Conservation (phyloP, 176 grass and related monocot species). For the Triticum aestivum region DNA sequence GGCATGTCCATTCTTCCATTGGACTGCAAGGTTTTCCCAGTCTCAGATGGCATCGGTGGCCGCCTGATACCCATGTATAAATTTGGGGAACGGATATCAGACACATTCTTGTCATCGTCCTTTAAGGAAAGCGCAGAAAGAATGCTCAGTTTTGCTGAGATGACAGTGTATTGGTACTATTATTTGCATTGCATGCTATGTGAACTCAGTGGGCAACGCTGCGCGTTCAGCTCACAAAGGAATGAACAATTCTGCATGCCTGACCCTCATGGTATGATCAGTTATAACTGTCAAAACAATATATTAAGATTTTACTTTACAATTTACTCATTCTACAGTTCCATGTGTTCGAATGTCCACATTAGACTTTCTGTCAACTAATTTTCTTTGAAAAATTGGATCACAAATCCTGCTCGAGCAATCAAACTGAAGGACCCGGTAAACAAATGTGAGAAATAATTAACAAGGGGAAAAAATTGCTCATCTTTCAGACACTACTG, state of each 20-base stretch:
- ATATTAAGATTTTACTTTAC: background rate
- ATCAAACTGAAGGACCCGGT: background rate
- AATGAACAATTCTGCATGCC: slow-evolving; percentile 22
- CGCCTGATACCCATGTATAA: background rate
- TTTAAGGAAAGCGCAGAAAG: no score
- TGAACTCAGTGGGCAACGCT: background rate
- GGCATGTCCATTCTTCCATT: background rate
- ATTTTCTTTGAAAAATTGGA: background rate
- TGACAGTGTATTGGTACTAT: fast-evolving
- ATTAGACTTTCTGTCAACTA: background rate
- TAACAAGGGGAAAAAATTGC: no score
- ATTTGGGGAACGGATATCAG: fast-evolving
- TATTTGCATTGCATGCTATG: background rate
- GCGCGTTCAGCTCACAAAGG: slow-evolving; percentile 16
- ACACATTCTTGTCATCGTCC: background rate
- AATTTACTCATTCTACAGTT: no score
- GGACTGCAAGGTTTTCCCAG: background rate
- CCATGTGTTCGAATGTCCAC: background rate
- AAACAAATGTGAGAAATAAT: no score
- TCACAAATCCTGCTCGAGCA: background rate
- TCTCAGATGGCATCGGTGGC: background rate
- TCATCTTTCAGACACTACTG: no score
- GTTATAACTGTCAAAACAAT: background rate
- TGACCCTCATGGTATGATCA: background rate
- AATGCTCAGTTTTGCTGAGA: no score